Conservation (phyloP, 2,329 filamentous ascomycete species). For the Cladosporium colombiae region DNA sequence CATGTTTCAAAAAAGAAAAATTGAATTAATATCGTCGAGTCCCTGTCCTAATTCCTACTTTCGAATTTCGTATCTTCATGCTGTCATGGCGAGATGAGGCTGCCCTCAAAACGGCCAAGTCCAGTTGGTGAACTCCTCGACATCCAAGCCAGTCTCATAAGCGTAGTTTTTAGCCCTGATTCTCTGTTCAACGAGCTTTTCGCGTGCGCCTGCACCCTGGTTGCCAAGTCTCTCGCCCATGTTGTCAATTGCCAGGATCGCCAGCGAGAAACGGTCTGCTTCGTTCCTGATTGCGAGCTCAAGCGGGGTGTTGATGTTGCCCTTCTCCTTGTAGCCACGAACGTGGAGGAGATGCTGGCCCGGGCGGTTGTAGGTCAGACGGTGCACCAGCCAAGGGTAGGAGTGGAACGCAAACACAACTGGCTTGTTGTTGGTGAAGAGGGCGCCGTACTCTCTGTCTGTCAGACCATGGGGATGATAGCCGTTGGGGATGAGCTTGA, state of each 20-base stretch:
- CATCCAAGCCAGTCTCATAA: conserved; percentile 71
- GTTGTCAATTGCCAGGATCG: conserved; percentile 74
- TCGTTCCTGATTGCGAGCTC: conserved; percentile 77
- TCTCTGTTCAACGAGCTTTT: conserved; percentile 65
- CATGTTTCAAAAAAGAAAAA: neutral
- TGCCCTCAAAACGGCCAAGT: conserved; percentile 54
- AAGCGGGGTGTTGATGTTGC: conserved; percentile 79
- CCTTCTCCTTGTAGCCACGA: conserved; percentile 79
- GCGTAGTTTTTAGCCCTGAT: conserved; percentile 64
- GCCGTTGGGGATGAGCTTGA: conserved; percentile 70
- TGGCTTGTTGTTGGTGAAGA: conserved; percentile 72
- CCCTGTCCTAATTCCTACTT: neutral
- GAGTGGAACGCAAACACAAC: conserved; percentile 84
- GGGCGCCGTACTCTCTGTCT: conserved; percentile 64
- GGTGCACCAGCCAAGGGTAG: conserved; percentile 78
- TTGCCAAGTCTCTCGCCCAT: conserved; percentile 63
- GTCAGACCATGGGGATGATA: conserved; percentile 74
- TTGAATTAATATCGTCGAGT: neutral
- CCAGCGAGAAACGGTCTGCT: conserved; percentile 74
- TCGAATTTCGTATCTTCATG: neutral
- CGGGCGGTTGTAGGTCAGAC: conserved; percentile 73
- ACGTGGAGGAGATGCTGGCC: conserved; percentile 70
- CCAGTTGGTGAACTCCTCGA: conserved; percentile 65
- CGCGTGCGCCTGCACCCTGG: conserved; percentile 61
- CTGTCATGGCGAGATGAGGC: neutral